A percentile compares a stretch with the other conserved stretches of the same genome.
Conservation (phyloP, 371 early-diverging fungal genomes). For the Mortierella sp. region DNA sequence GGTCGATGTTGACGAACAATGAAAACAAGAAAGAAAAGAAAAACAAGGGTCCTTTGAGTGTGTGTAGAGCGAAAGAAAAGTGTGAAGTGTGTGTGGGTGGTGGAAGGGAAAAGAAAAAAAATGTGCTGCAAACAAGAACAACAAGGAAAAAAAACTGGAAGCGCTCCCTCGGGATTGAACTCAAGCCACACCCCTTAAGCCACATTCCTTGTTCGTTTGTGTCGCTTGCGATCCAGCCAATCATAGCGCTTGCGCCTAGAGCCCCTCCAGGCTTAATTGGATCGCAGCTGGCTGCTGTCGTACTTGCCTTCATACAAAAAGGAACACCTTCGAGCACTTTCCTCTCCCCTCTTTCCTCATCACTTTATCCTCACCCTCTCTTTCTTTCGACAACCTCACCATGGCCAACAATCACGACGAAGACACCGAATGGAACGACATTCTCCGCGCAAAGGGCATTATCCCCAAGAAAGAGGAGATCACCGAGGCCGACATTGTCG, state of each 20-base stretch:
- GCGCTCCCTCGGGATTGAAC: constrained; percentile 4
- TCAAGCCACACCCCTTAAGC: constrained; percentile 11
- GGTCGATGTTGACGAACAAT: not conserved
- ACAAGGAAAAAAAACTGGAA: not conserved
- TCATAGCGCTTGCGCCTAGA: not conserved
- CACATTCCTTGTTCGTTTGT: not conserved
- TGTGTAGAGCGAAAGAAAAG: not conserved
- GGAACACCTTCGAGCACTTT: not conserved
- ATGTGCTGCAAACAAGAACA: not conserved
- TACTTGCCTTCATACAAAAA: not conserved
- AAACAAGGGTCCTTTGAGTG: not conserved
- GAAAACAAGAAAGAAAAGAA: not conserved
- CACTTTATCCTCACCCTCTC: not conserved
- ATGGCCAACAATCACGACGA: constrained; percentile 76
- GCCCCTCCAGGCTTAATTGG: not conserved
- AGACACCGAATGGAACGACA: constrained; percentile 93
- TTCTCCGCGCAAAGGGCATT: constrained; percentile 92
- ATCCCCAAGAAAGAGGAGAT: constrained; percentile 89
- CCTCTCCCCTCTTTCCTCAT: not conserved
- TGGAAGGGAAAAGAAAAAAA: not conserved
- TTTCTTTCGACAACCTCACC: not conserved
- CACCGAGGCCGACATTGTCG: constrained; percentile 77
- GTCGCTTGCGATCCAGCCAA: constrained; percentile 11
- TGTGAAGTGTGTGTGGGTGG: not conserved
- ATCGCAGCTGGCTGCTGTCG: not conserved